phyloP scores from a whole-genome alignment of 2,329 filamentous ascomycete genomes.

The Fusarium sp. region DNA sequence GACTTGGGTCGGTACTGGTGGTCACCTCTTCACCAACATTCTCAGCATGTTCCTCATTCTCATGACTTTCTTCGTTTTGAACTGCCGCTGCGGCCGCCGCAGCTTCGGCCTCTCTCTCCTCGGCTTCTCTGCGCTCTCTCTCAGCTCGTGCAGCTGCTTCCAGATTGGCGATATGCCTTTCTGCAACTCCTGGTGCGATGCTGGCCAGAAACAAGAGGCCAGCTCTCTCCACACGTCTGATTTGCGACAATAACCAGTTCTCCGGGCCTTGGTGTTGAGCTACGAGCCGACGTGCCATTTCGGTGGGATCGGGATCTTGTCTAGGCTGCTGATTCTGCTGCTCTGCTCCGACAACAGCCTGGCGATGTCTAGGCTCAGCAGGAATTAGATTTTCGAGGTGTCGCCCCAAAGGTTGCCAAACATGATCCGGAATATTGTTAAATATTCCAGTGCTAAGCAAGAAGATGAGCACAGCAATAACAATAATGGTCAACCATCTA shows the following conservation, averaged over 20 bases:
- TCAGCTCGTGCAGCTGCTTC: conserved; percentile 65
- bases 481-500: conserved; percentile 67
- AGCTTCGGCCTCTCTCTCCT: conserved; percentile 51
- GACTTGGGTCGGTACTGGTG: conserved; percentile 8
- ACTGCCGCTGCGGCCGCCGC: conserved; percentile 46
- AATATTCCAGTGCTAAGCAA: conserved; percentile 71
- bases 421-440: conserved; percentile 65
- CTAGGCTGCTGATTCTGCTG: conserved; percentile 41
- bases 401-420: conserved; percentile 68
- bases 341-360: conserved; percentile 38
- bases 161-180: conserved; percentile 71
- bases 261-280: conserved; percentile 51
- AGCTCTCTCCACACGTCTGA: conserved; percentile 69
- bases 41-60: conserved; percentile 24
- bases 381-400: conserved; percentile 72
- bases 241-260: conserved; percentile 54
- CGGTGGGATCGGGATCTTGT: conserved; percentile 59
- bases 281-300: conserved; percentile 67
- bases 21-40: conserved; percentile 15
- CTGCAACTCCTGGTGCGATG: conserved; percentile 73
- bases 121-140: conserved; percentile 58
- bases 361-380: conserved; percentile 54
- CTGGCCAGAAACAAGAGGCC: conserved; percentile 74
- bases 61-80: conserved; percentile 40
- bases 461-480: conserved; percentile 67